phyloP scores from a whole-genome alignment of 2,329 filamentous ascomycete genomes.

The Aureobasidium namibiae region DNA sequence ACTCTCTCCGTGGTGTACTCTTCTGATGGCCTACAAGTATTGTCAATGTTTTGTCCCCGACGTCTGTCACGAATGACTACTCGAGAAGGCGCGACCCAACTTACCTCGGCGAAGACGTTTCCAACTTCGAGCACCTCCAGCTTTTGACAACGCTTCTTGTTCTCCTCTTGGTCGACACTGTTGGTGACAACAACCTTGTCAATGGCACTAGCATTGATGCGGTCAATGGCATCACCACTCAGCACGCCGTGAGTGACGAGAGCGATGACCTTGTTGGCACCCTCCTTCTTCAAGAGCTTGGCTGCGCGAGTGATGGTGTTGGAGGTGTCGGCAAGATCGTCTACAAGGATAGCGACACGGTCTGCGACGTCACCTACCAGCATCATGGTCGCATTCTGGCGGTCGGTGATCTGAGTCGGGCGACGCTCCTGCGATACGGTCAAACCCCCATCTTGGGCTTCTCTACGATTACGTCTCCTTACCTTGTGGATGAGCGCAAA shows the following conservation, averaged over 20 bases:
- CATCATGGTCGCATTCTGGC: conserved; percentile 81
- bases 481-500: conserved; percentile 99
- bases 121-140: conserved; percentile 87
- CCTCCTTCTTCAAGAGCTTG: conserved; percentile 91
- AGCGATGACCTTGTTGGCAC: conserved; percentile 81
- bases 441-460: background rate
- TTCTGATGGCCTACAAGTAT: conserved; percentile 61
- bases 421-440: conserved; percentile 61
- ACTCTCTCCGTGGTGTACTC: conserved; percentile 95
- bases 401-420: conserved; percentile 77
- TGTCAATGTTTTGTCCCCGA: conserved; percentile 14
- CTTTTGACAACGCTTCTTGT: conserved; percentile 71
- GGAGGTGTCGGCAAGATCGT: conserved; percentile 90
- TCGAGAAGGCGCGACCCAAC: conserved; percentile 17
- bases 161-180: conserved; percentile 80
- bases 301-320: conserved; percentile 96
- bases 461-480: conserved; percentile 24
- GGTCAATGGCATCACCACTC: conserved; percentile 86
- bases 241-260: conserved; percentile 91
- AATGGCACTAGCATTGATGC: conserved; percentile 85
- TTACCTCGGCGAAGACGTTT: conserved; percentile 77
- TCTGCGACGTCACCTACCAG: conserved; percentile 78
- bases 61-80: background rate
- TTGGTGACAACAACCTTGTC: conserved; percentile 96
- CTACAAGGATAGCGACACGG: conserved; percentile 79